phyloP scores from a whole-genome alignment of 1,139 yeast genomes.

The Kodamaea anthophila region DNA sequence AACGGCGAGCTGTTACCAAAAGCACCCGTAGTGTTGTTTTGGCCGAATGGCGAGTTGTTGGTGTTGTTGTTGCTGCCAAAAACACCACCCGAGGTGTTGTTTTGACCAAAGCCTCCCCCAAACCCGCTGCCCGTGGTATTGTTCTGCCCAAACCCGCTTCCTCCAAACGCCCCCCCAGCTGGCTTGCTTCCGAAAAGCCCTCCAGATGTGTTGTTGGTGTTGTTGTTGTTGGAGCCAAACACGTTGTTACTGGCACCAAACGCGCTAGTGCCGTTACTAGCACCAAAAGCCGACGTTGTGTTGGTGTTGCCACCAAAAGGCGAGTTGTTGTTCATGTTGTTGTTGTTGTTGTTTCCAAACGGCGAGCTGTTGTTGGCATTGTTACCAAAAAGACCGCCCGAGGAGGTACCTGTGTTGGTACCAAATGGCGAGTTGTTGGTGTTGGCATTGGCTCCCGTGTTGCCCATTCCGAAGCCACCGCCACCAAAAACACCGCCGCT shows the following conservation, averaged over 20 bases:
- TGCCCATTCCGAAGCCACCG: conserved; percentile 13
- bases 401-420: conserved; percentile 8
- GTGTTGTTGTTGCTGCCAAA: conserved; percentile 18
- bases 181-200: conserved; percentile 14
- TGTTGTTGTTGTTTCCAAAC: conserved; percentile 15
- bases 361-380: conserved; percentile 7
- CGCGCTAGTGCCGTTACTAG: conserved; percentile 10
- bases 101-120: conserved; percentile 16
- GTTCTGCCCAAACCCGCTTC: conserved; percentile 9
- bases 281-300: background rate
- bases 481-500: conserved; percentile 14
- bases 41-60: conserved; percentile 14
- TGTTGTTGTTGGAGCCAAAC: conserved; percentile 14
- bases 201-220: conserved; percentile 10
- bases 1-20: conserved; percentile 16
- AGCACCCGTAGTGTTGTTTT: conserved; percentile 13
- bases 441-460: conserved; percentile 13
- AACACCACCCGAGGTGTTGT: conserved; percentile 9
- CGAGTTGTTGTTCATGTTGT: conserved; percentile 10
- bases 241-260: conserved; percentile 9
- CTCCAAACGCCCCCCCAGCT: conserved; percentile 19
- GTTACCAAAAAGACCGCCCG: conserved; percentile 13
- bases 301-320: conserved; percentile 21
- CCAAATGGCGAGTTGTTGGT: conserved; percentile 14
- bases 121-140: conserved; percentile 8